A percentile compares a stretch with the other conserved stretches of the same genome.
Conservation (phyloP, 2,329 filamentous ascomycete species). For the Colletotrichum echinochloae region DNA sequence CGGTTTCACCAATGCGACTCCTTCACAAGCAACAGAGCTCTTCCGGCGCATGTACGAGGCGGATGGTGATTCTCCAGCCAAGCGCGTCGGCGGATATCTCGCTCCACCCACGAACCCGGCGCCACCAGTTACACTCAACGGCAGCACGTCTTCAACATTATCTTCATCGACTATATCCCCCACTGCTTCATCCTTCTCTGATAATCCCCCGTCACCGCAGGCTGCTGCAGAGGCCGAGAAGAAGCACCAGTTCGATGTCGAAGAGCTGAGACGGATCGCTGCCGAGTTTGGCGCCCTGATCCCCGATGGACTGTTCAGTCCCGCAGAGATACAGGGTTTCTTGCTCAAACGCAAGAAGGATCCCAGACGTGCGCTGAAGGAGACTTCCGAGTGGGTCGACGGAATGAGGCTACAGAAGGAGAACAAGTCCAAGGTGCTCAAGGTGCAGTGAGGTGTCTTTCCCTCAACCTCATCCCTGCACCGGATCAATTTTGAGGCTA, state of each 20-base stretch:
- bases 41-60: constrained; percentile 72
- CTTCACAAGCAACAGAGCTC: constrained; percentile 65
- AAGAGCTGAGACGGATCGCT: constrained; percentile 60
- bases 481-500: not conserved
- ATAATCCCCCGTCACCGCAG: not conserved
- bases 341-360: constrained; percentile 71
- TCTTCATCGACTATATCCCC: constrained; percentile 12
- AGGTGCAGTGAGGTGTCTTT: constrained; percentile 56
- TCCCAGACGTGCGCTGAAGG: constrained; percentile 65
- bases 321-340: constrained; percentile 75
- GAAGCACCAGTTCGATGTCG: constrained; percentile 40
- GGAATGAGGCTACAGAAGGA: constrained; percentile 64
- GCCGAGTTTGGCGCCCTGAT: constrained; percentile 64
- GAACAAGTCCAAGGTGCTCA: constrained; percentile 59
- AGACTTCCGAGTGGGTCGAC: constrained; percentile 66
- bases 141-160: constrained; percentile 3
- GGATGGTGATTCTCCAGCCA: constrained; percentile 43
- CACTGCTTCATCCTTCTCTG: not conserved
- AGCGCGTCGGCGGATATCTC: constrained; percentile 34
- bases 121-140: constrained; percentile 19
- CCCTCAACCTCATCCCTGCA: not conserved
- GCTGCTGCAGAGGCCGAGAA: constrained; percentile 18
- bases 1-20: constrained; percentile 44
- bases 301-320: constrained; percentile 64
- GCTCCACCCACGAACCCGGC: constrained; percentile 23